A percentile compares a stretch with the other conserved stretches of the same genome.
Conservation (phyloP, 371 early-diverging fungal species). For the Mortierella sp. region DNA sequence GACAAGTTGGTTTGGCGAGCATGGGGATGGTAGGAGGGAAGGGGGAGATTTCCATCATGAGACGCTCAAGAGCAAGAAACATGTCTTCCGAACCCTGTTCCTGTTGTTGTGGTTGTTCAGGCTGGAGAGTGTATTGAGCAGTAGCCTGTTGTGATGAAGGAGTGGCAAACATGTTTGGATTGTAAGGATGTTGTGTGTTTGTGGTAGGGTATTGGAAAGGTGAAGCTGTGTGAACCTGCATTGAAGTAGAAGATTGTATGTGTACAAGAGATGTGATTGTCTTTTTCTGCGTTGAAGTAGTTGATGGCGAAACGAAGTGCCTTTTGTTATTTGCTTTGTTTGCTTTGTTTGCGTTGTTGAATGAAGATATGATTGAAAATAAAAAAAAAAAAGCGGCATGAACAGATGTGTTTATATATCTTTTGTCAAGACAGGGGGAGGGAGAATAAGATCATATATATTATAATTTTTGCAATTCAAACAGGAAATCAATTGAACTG, state of each 20-base stretch:
- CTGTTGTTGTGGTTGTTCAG: constrained; percentile 23
- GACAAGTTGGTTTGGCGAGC: constrained; percentile 56
- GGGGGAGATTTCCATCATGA: constrained; percentile 54
- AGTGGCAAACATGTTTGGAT: constrained; percentile 51
- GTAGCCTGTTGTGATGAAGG: constrained; percentile 21
- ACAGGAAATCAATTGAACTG: neutral
- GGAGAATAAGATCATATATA: neutral
- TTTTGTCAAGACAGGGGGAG: constrained; percentile 4
- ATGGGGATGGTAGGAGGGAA: constrained; percentile 56
- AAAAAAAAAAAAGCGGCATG: constrained; percentile 12
- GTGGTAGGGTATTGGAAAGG: constrained; percentile 24
- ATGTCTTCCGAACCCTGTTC: constrained; percentile 39
- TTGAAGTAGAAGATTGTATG: constrained; percentile 8
- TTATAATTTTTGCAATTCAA: neutral
- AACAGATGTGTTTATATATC: constrained; percentile 21
- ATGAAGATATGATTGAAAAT: constrained; percentile 15
- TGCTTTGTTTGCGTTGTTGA: constrained; percentile 3
- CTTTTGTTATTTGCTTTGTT: constrained; percentile 4
- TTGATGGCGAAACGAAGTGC: no score
- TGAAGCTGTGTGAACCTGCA: constrained; percentile 38
- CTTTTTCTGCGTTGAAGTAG: neutral
- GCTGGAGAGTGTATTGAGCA: constrained; percentile 27
- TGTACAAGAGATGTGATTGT: constrained; percentile 10
- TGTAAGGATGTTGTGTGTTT: constrained; percentile 40
- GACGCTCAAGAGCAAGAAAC: constrained; percentile 50